Evolutionary conservation across 768 basidiomycete species (phyloP).

Genomic region (Pleurotus salmoneostramineus): DNA sequence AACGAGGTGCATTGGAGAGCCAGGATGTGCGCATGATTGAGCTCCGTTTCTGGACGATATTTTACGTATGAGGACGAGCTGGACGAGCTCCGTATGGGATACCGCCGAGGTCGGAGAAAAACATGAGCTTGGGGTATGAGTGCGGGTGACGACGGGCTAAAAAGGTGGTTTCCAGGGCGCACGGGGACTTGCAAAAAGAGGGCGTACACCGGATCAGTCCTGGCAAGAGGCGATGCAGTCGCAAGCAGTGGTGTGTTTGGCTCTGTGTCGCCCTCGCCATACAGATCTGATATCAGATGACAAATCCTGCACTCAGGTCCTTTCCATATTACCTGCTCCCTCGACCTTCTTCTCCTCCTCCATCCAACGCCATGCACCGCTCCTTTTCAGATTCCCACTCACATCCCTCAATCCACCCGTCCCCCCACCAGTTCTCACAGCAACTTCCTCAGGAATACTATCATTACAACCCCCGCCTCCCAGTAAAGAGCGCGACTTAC

Average conservation of each 20-base stretch:
- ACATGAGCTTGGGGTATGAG: too few species aligned
- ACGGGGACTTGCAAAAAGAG: neutral
- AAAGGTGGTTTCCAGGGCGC: constrained; percentile 5
- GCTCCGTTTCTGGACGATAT: too few species aligned
- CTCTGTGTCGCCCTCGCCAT: constrained; percentile 1
- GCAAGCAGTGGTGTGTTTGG: neutral
- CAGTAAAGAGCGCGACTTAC: constrained; percentile 8
- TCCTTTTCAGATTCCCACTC: constrained; percentile 6
- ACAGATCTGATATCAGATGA: constrained; percentile 9
- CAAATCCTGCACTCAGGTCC: neutral
- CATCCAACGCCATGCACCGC: constrained; percentile 5
- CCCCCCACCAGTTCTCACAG: constrained; percentile 6
- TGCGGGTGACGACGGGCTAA: too few species aligned
- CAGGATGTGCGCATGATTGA: too few species aligned
- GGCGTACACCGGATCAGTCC: neutral
- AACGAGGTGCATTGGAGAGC: too few species aligned
- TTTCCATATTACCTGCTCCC: neutral
- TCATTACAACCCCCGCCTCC: constrained; percentile 1
- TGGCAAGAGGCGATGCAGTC: constrained; percentile 1
- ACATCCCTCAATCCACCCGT: constrained; percentile 1
- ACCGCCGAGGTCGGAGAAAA: too few species aligned
- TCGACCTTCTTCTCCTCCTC: neutral
- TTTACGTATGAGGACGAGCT: too few species aligned
- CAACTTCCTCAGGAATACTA: constrained; percentile 1
- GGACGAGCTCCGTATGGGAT: too few species aligned